Percentiles rank a stretch among this genome's conserved stretches.
Conservation (phyloP, 1,284 basidiomycete genomes). For the Tremellales sp. region DNA sequence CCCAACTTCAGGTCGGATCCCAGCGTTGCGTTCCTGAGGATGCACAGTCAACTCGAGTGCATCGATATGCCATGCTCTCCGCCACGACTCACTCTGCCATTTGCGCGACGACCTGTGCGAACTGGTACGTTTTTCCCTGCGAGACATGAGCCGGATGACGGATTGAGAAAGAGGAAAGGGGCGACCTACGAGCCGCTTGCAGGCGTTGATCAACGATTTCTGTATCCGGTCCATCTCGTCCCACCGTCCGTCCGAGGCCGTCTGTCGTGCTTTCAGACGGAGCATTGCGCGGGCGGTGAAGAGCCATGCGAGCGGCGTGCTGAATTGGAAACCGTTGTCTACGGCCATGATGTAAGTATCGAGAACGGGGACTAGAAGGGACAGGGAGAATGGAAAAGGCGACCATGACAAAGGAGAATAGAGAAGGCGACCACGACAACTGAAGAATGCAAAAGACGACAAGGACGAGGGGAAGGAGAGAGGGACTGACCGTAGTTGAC, state of each 20-base stretch:
- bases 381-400: too few species aligned
- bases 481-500: constrained; percentile 20
- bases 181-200: constrained; percentile 6
- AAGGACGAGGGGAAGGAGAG: too few species aligned
- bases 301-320: not conserved
- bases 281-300: not conserved
- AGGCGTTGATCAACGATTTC: constrained; percentile 4
- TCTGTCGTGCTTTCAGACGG: not conserved
- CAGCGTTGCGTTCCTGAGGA: constrained; percentile 14
- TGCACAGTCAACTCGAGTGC: not conserved
- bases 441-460: not conserved
- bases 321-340: too few species aligned
- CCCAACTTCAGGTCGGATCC: constrained; percentile 21
- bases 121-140: constrained; percentile 16
- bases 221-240: constrained; percentile 1
- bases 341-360: too few species aligned
- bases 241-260: not conserved
- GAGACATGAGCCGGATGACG: not conserved
- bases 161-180: constrained; percentile 8
- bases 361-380: too few species aligned
- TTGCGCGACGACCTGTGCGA: constrained; percentile 11
- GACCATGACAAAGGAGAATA: too few species aligned
- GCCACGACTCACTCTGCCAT: constrained; percentile 16
- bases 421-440: too few species aligned
- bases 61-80: not conserved